Evolutionary conservation across 371 early-diverging fungal genomes (phyloP).

Genomic region (Cokeromyces recurvatus): DNA sequence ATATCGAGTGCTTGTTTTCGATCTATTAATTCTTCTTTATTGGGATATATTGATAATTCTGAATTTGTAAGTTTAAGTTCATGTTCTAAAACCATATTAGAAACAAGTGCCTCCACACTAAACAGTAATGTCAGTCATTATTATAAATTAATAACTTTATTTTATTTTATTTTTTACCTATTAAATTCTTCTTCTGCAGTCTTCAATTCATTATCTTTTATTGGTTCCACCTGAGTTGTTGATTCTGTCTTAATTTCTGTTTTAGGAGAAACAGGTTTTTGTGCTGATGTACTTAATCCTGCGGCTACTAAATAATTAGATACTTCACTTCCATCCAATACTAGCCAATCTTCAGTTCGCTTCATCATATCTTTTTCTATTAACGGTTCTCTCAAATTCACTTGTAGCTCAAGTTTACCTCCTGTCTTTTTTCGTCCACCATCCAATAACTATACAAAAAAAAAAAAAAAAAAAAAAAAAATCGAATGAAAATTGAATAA

Average conservation of each 20-base stretch:
- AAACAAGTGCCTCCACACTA: constrained; percentile 70
- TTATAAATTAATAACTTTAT: not conserved
- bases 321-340: constrained; percentile 43
- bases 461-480: not conserved
- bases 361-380: constrained; percentile 54
- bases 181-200: constrained; percentile 50
- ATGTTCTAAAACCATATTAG: constrained; percentile 75
- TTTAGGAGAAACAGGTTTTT: not conserved
- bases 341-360: constrained; percentile 69
- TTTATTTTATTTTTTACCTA: constrained; percentile 17
- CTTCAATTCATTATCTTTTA: constrained; percentile 35
- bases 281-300: constrained; percentile 15
- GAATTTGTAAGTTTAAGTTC: constrained; percentile 53
- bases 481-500: not conserved
- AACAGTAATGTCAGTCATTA: too few species aligned
- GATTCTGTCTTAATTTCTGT: not conserved
- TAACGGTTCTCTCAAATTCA: constrained; percentile 67
- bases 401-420: constrained; percentile 62
- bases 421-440: constrained; percentile 64
- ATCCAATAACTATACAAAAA: constrained; percentile 53
- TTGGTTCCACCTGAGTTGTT: constrained; percentile 1
- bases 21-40: constrained; percentile 61
- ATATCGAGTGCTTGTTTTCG: constrained; percentile 66
- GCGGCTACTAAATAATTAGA: constrained; percentile 16
- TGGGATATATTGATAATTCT: constrained; percentile 40